A percentile compares a stretch with the other conserved stretches of the same genome.
Evolutionary conservation across 306 rosid species (phyloP).

Genomic region (Vigna radiata): DNA sequence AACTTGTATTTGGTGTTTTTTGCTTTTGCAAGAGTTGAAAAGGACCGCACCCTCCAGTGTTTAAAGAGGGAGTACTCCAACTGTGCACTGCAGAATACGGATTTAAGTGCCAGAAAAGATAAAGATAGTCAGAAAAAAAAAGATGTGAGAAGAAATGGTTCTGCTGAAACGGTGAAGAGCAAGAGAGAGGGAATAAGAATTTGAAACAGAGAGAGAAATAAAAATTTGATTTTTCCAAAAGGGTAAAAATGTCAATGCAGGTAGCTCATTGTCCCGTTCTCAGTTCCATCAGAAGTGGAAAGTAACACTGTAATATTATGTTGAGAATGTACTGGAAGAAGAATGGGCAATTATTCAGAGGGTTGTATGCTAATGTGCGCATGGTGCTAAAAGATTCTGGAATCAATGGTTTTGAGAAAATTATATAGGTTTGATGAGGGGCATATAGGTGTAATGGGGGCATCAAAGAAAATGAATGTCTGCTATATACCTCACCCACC

Average conservation of each 20-base stretch:
- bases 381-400: conserved; percentile 46
- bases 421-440: conserved; percentile 40
- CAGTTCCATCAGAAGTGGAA: conserved; percentile 21
- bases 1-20: conserved; percentile 1
- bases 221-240: not conserved
- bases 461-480: conserved; percentile 57
- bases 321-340: conserved; percentile 11
- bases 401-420: conserved; percentile 42
- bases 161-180: conserved; percentile 26
- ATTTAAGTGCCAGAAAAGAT: conserved; percentile 47
- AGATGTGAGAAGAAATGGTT: conserved; percentile 34
- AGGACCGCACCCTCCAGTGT: conserved; percentile 60
- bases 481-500: conserved; percentile 63
- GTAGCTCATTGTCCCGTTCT: not conserved
- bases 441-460: conserved; percentile 50
- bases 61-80: conserved; percentile 50
- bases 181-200: conserved; percentile 7
- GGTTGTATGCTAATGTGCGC: conserved; percentile 41
- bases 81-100: conserved; percentile 58
- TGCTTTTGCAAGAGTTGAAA: conserved; percentile 63
- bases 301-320: conserved; percentile 15
- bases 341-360: conserved; percentile 36
- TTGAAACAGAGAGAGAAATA: not conserved
- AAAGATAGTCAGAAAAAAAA: conserved; percentile 34
- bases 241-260: conserved; percentile 34